These are phyloP conservation scores for Fusarium pilosicola DNA, from an alignment of 2,329 filamentous ascomycete genomes.

Conservation along the genomic window DNA sequence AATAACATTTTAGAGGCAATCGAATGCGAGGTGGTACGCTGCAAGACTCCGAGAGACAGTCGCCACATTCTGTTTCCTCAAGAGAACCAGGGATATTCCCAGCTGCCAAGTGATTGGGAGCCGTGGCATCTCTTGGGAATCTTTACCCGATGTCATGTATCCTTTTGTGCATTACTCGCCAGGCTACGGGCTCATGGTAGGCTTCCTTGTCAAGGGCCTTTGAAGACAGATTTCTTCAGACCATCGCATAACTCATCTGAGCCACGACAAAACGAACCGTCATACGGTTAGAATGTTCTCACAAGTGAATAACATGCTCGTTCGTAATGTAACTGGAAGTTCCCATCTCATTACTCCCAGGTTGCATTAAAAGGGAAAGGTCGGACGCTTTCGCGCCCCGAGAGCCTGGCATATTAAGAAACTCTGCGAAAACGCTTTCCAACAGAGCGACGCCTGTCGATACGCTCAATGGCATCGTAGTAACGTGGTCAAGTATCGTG, in stretches of 20 bases:
- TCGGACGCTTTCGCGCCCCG: too few species aligned
- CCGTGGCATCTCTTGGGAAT: too few species aligned
- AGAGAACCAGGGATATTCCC: too few species aligned
- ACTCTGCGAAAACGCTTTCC: too few species aligned
- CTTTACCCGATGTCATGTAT: background rate
- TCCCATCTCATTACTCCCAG: background rate
- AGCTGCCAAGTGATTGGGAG: too few species aligned
- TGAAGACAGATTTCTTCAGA: background rate
- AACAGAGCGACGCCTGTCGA: too few species aligned
- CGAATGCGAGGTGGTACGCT: background rate
- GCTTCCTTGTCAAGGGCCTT: background rate
- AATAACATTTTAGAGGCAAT: background rate
- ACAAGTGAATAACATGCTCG: too few species aligned
- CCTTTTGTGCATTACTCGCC: background rate
- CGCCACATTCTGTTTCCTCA: background rate
- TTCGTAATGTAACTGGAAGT: background rate
- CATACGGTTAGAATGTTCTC: fast-evolving
- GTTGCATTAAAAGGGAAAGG: too few species aligned
- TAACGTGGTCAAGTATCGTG: background rate
- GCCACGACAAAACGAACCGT: background rate
- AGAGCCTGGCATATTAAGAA: too few species aligned
- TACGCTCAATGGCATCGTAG: too few species aligned
- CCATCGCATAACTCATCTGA: background rate
- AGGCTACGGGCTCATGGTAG: background rate
- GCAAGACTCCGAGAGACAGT: background rate